Conservation (phyloP, 768 basidiomycete genomes). For the Termitomyces sp. region DNA sequence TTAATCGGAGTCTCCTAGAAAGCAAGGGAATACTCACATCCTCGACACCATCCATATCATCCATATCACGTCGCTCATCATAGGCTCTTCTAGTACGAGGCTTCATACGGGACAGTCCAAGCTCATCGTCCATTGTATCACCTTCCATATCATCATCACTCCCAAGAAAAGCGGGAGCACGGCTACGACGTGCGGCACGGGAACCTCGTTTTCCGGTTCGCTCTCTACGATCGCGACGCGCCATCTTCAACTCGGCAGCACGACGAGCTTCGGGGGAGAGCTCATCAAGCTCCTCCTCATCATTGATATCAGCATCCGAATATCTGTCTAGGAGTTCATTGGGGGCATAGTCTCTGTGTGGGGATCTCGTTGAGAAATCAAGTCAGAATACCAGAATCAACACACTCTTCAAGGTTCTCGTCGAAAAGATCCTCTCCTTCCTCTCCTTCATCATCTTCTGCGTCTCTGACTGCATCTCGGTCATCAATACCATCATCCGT, state of each 20-base stretch:
- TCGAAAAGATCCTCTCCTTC: slow-evolving; percentile 93
- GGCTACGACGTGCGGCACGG: slow-evolving; percentile 72
- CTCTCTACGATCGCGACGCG: slow-evolving; percentile 75
- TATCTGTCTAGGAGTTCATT: slow-evolving; percentile 84
- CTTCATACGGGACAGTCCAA: slow-evolving; percentile 67
- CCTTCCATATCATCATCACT: slow-evolving; percentile 78
- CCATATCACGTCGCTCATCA: slow-evolving; percentile 85
- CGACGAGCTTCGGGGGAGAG: slow-evolving; percentile 67
- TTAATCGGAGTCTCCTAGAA: slow-evolving; percentile 5
- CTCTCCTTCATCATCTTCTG: slow-evolving; percentile 70
- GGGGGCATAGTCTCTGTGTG: slow-evolving; percentile 72
- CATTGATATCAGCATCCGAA: slow-evolving; percentile 83
- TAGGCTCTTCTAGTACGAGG: slow-evolving; percentile 84
- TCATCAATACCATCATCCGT: slow-evolving; percentile 78
- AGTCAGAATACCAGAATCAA: slow-evolving; percentile 1
- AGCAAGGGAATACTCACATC: slow-evolving; percentile 50
- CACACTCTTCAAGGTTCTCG: slow-evolving; percentile 70
- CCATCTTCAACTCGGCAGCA: slow-evolving; percentile 84
- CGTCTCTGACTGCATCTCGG: slow-evolving; percentile 56
- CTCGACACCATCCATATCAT: slow-evolving; percentile 86
- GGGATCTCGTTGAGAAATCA: slow-evolving; percentile 7
- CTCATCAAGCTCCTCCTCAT: slow-evolving; percentile 65
- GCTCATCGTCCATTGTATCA: slow-evolving; percentile 63
- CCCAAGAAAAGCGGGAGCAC: slow-evolving; percentile 84
- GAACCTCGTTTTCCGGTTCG: slow-evolving; percentile 60